phyloP scores from a whole-genome alignment of 345 rosid genomes.

The Moringa oleifera region DNA sequence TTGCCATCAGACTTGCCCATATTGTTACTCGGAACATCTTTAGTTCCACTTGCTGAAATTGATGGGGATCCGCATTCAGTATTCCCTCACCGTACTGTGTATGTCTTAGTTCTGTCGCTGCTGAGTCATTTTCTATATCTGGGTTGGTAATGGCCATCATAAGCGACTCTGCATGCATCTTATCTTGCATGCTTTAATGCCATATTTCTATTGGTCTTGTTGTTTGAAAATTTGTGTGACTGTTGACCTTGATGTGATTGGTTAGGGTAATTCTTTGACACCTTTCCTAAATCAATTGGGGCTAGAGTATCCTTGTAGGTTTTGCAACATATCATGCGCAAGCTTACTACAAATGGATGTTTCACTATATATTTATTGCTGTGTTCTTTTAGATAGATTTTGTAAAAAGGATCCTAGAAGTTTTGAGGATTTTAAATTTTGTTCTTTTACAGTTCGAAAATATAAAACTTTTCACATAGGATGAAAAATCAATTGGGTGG shows the following conservation, averaged over 20 bases:
- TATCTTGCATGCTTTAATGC: too few species aligned
- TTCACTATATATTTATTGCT: too few species aligned
- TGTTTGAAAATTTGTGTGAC: not conserved
- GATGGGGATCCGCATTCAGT: slow-evolving; percentile 47
- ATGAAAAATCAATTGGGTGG: too few species aligned
- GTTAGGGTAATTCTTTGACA: not conserved
- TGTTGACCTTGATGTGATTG: not conserved
- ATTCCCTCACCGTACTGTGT: slow-evolving; percentile 72
- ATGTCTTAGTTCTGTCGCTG: slow-evolving; percentile 31
- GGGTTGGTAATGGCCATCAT: not conserved
- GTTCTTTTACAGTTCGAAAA: too few species aligned
- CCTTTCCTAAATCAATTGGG: not conserved
- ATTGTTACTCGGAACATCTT: slow-evolving; percentile 75
- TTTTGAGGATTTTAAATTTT: too few species aligned
- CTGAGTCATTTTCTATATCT: not conserved
- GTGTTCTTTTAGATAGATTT: too few species aligned
- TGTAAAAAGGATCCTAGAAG: too few species aligned
- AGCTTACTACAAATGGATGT: too few species aligned
- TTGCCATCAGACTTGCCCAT: slow-evolving; percentile 83
- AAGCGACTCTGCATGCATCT: too few species aligned
- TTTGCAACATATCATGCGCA: not conserved
- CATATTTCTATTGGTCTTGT: too few species aligned
- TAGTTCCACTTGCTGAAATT: slow-evolving; percentile 43
- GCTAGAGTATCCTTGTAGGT: not conserved
- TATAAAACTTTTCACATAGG: too few species aligned